Conservation (phyloP, 352 stramenopile genomes). For the Pythium aristosporum region DNA sequence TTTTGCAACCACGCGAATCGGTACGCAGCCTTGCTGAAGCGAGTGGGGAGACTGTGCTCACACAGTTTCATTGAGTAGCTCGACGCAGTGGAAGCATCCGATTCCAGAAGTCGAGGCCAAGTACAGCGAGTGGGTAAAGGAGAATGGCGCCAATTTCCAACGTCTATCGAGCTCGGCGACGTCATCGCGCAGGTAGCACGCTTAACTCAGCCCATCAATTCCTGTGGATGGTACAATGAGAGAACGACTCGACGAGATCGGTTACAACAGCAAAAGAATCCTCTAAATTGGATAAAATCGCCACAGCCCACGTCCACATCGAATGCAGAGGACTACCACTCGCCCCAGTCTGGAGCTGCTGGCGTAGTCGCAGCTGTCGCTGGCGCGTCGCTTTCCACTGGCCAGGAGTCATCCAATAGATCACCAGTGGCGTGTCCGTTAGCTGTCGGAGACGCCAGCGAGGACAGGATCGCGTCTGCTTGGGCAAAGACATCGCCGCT, state of each 20-base stretch:
- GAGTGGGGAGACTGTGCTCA: neutral
- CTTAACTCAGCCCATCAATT: neutral
- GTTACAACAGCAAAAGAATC: conserved; percentile 1
- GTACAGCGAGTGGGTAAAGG: conserved; percentile 79
- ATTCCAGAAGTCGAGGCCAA: conserved; percentile 64
- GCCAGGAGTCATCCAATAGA: conserved; percentile 21
- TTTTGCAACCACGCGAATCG: conserved; percentile 78
- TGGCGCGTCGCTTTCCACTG: conserved; percentile 36
- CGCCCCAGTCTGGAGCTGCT: conserved; percentile 55
- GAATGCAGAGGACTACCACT: conserved; percentile 42
- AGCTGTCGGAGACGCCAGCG: conserved; percentile 15
- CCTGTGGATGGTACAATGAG: neutral
- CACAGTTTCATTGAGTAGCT: conserved; percentile 32
- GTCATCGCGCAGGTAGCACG: neutral
- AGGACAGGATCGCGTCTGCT: conserved; percentile 28
- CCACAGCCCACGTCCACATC: neutral
- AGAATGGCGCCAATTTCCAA: conserved; percentile 55
- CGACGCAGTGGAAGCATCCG: conserved; percentile 86
- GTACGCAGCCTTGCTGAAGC: conserved; percentile 28
- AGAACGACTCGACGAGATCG: neutral
- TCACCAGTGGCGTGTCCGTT: neutral
- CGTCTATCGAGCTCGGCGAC: conserved; percentile 9
- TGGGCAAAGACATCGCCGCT: conserved; percentile 27
- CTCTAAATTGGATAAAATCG: neutral
- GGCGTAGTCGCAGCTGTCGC: conserved; percentile 15